Conservation (phyloP, 257 asterid genomes). For the Lycium barbarum region DNA sequence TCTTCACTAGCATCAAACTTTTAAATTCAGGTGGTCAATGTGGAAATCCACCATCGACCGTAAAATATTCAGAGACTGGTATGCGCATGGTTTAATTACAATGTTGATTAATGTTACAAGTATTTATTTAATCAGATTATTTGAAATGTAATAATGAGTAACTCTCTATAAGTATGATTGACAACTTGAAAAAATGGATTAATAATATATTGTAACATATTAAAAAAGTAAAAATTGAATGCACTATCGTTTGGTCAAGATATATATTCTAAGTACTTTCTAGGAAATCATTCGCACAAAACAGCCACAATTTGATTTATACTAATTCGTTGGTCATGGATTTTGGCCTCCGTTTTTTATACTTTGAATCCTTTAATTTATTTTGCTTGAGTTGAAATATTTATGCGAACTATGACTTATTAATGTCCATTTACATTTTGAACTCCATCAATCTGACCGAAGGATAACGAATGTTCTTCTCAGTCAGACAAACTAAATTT, state of each 20-base stretch:
- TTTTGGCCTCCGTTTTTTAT: not conserved
- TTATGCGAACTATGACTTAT: slow-evolving; percentile 18
- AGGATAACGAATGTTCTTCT: not conserved
- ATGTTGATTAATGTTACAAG: not conserved
- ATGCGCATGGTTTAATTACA: not conserved
- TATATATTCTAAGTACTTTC: not conserved
- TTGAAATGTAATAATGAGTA: not conserved
- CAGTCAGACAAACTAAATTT: not conserved
- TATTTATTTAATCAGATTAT: not conserved
- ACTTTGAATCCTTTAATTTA: not conserved
- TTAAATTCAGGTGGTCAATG: not conserved
- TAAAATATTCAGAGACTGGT: not conserved
- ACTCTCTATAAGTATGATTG: not conserved
- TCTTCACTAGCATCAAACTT: not conserved
- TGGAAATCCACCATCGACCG: not conserved
- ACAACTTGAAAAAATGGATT: not conserved
- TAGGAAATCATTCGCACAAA: not conserved
- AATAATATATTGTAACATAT: not conserved
- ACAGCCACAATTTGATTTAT: not conserved
- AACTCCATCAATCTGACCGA: not conserved
- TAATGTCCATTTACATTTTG: slow-evolving; percentile 6
- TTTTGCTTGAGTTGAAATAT: not conserved
- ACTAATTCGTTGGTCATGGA: slow-evolving; percentile 2
- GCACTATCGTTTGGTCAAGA: not conserved
- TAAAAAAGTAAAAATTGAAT: not conserved